Conservation (phyloP, 768 basidiomycete species). For the Sporobolomyces phaffii region DNA sequence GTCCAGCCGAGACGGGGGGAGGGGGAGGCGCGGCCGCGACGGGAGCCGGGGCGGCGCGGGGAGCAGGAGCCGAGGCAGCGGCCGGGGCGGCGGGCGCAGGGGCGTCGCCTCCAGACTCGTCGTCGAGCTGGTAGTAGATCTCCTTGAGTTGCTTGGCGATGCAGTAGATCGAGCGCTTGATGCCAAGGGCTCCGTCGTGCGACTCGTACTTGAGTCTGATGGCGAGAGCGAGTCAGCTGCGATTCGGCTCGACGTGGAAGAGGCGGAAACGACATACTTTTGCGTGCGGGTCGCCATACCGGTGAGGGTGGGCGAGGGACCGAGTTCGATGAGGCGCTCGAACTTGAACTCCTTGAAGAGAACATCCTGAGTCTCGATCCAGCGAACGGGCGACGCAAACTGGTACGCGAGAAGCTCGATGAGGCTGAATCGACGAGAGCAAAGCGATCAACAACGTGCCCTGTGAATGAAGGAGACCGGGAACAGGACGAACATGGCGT, state of each 20-base stretch:
- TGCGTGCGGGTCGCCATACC: constrained; percentile 88
- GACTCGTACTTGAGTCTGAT: constrained; percentile 70
- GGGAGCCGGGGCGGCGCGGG: constrained; percentile 48
- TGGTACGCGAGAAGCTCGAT: constrained; percentile 97
- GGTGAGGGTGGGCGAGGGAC: constrained; percentile 90
- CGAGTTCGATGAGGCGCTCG: constrained; percentile 90
- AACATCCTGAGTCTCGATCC: constrained; percentile 98
- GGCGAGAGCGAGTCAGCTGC: constrained; percentile 41
- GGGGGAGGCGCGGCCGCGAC: constrained; percentile 47
- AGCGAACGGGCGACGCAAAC: constrained; percentile 95
- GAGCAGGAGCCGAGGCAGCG: constrained; percentile 49
- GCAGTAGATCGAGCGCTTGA: constrained; percentile 74
- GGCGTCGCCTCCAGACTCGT: constrained; percentile 48
- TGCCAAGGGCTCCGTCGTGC: constrained; percentile 75
- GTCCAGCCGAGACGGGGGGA: constrained; percentile 51
- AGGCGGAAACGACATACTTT: constrained; percentile 52
- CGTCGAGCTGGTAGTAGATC: constrained; percentile 86
- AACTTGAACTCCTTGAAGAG: constrained; percentile 80
- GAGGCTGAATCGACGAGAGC: constrained; percentile 49
- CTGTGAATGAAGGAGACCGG: too few relatives aligned
- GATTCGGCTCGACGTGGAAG: constrained; percentile 36
- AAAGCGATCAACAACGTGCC: not conserved
- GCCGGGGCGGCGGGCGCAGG: constrained; percentile 49
- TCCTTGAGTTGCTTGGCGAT: constrained; percentile 93
- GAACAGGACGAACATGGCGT: constrained; percentile 57